A percentile compares a stretch with the other conserved stretches of the same genome.
phyloP scores from a whole-genome alignment of 768 basidiomycete species.

The Psilocybe sp. region DNA sequence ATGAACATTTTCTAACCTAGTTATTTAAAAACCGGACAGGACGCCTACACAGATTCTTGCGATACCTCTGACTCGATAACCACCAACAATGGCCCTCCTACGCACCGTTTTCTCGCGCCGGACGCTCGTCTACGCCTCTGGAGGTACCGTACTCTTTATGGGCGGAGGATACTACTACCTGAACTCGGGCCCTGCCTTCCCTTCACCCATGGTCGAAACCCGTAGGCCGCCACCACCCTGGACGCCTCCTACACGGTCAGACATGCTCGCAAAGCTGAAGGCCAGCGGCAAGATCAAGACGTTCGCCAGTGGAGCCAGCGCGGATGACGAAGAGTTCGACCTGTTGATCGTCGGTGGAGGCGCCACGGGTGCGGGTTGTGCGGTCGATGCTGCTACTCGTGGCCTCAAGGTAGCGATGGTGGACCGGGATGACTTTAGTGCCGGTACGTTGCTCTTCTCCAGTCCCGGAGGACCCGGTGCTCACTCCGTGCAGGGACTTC shows the following conservation, averaged over 20 bases:
- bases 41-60: background rate
- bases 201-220: slow-evolving; percentile 58
- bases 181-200: slow-evolving; percentile 71
- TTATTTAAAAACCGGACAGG: background rate
- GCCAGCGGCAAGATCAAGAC: slow-evolving; percentile 33
- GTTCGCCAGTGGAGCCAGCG: slow-evolving; percentile 3
- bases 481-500: slow-evolving; percentile 66
- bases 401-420: slow-evolving; percentile 93
- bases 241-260: slow-evolving; percentile 69
- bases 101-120: slow-evolving; percentile 51
- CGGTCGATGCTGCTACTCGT: slow-evolving; percentile 89
- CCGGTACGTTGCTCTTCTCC: slow-evolving; percentile 48
- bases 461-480: background rate
- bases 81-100: slow-evolving; percentile 29
- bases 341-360: slow-evolving; percentile 46
- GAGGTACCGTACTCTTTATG: slow-evolving; percentile 48
- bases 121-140: slow-evolving; percentile 49
- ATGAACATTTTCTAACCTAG: background rate
- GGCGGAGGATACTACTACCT: slow-evolving; percentile 70
- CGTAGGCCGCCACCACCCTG: slow-evolving; percentile 77
- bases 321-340: slow-evolving; percentile 21
- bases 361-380: slow-evolving; percentile 95
- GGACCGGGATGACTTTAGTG: slow-evolving; percentile 88
- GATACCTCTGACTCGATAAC: no score
- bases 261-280: slow-evolving; percentile 61